Evolutionary conservation across 345 rosid species (phyloP), one percentile per base, ranked within the genome.

Genomic region (Populus nigra): DNA sequence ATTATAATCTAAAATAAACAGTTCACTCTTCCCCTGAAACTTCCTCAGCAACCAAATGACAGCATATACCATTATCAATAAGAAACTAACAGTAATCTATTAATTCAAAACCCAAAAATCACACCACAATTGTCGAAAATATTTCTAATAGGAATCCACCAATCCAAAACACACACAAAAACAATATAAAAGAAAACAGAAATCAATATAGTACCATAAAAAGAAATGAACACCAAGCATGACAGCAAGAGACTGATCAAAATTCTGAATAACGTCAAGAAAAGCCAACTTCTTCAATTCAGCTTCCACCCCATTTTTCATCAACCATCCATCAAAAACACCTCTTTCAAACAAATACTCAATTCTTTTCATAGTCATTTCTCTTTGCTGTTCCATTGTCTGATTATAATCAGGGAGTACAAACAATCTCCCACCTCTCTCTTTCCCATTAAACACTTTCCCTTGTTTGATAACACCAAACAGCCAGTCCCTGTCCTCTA

Each of bases 321-420:
- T 95, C 80, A 95, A 81, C 97, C 97, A 95, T 1, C 96, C 94
- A 13, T 85, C 45, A 71, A 89, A 95, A 12, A 85, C 94, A 3
- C 96, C 96, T 72, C 75, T 83, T 50, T 92, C 97, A 3, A 79
- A 74, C 83, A 95, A 68, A 65, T 83, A 91, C 68, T 47, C 80
- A 71, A 95, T 85, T 79, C 98, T 84, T 74, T 72, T 90, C 98
- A 87, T 82, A 0, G 97, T 95, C 75, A 91, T 86, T 87, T 93
- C 97, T 12, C 99, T 82, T 81, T 95, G 99, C 71, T 92, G 97
- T 86, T 92, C 99, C 98, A 87, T 95, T 38, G 97, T 74, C 88
- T 93, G 98, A 83, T 93, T 93, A 67, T 84, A 93, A 77, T 93
- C 96, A 10, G 98, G 93, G 50, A 80, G 72, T 65, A 90, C 88